phyloP scores from a whole-genome alignment of 176 grass and related monocot genomes.

The Rhipidocladum racemiflorum region DNA sequence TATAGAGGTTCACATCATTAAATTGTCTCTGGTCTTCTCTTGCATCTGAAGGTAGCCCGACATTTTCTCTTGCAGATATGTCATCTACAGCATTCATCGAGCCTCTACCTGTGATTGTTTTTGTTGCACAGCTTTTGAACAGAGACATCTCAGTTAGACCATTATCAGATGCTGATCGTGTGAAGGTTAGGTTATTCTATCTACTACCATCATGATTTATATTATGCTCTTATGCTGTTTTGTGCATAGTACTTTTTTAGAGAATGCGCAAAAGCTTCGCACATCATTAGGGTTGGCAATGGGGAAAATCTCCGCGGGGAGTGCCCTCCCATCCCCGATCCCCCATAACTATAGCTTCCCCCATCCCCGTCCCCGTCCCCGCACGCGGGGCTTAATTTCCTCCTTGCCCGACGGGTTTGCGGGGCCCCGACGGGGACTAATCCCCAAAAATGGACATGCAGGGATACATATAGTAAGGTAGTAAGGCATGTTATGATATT shows the following conservation, averaged over 20 bases:
- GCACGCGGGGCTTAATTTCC: too few relatives aligned
- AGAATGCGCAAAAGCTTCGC: background rate
- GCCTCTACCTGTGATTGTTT: slow-evolving; percentile 58
- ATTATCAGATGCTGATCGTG: slow-evolving; percentile 74
- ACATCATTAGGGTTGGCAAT: too few relatives aligned
- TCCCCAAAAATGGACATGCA: too few relatives aligned
- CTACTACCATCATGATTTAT: background rate
- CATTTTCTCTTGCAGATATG: slow-evolving; percentile 47
- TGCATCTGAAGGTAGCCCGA: slow-evolving; percentile 10
- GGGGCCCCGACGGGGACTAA: too few relatives aligned
- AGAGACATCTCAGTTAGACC: slow-evolving; percentile 55
- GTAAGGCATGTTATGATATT: background rate
- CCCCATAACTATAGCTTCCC: too few relatives aligned
- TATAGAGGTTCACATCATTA: background rate
- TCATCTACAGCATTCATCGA: slow-evolving; percentile 72
- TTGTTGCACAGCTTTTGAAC: slow-evolving; percentile 61
- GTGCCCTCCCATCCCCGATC: too few relatives aligned
- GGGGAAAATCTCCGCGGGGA: too few relatives aligned
- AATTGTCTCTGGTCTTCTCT: background rate
- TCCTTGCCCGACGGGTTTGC: too few relatives aligned
- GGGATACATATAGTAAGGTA: background rate
- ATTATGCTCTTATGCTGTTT: background rate
- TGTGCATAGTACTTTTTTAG: background rate
- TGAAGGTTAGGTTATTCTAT: slow-evolving; percentile 50
- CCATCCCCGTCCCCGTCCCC: too few relatives aligned